phyloP scores from a whole-genome alignment of 2,329 filamentous ascomycete genomes.

The Colletotrichum nymphaeae region DNA sequence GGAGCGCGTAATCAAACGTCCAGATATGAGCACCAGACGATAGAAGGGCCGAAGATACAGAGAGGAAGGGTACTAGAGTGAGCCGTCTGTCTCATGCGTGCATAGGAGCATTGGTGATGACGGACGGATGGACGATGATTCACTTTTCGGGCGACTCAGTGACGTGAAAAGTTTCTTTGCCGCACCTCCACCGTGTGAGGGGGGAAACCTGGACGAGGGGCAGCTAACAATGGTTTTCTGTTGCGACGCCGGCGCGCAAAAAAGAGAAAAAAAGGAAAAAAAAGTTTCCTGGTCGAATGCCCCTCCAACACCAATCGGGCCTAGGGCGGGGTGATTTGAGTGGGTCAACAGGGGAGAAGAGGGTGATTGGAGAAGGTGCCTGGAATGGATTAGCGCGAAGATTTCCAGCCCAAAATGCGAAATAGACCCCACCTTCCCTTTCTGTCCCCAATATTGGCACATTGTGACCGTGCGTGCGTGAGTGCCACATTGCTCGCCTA shows the following conservation, averaged over 20 bases:
- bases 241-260: constrained; percentile 17
- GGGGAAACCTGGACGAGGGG: not conserved
- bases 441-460: not conserved
- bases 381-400: constrained; percentile 19
- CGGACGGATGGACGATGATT: not conserved
- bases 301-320: constrained; percentile 18
- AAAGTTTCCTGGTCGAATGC: constrained; percentile 17
- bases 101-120: not conserved
- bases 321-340: constrained; percentile 15
- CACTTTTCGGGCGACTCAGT: not conserved
- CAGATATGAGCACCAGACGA: not conserved
- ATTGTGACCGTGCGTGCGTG: no score
- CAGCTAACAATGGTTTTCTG: not conserved
- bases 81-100: not conserved
- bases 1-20: not conserved
- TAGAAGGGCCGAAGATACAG: not conserved
- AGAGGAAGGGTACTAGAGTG: not conserved
- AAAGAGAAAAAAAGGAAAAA: not conserved
- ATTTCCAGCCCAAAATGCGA: constrained; percentile 20
- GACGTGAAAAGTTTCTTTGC: constrained; percentile 18
- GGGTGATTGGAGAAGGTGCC: not conserved
- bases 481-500: no score
- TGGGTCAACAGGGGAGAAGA: not conserved
- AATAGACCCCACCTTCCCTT: constrained; percentile 23
- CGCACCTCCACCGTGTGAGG: constrained; percentile 3